These are phyloP conservation scores for Wickerhamomyces canadensis DNA, from an alignment of 805 yeast species.

Conservation along the genomic window DNA sequence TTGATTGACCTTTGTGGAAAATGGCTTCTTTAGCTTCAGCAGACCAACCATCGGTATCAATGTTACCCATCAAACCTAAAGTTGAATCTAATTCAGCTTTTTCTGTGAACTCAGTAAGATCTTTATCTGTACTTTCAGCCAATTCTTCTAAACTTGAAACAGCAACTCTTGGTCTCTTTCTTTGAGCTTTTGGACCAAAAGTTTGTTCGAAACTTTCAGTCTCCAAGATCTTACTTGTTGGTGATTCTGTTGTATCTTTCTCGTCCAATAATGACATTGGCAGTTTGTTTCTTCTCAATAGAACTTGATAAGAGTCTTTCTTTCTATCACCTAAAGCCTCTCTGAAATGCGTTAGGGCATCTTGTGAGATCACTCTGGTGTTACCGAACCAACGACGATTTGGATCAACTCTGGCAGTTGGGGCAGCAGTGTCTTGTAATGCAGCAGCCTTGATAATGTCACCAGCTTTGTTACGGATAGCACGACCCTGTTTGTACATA, in stretches of 20 bases:
- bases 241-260: slow-evolving; percentile 68
- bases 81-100: slow-evolving; percentile 71
- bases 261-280: slow-evolving; percentile 96
- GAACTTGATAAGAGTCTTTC: slow-evolving; percentile 78
- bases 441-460: slow-evolving; percentile 84
- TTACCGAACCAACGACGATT: slow-evolving; percentile 97
- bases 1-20: slow-evolving; percentile 95
- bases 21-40: slow-evolving; percentile 93
- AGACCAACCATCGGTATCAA: slow-evolving; percentile 71
- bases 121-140: slow-evolving; percentile 51
- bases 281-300: slow-evolving; percentile 81
- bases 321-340: slow-evolving; percentile 87
- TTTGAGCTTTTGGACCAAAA: slow-evolving; percentile 92
- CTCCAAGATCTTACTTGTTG: slow-evolving; percentile 75
- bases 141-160: slow-evolving; percentile 77
- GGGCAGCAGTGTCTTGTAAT: slow-evolving; percentile 80
- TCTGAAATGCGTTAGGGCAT: slow-evolving; percentile 89
- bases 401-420: slow-evolving; percentile 91
- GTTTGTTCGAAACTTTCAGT: slow-evolving; percentile 79
- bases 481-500: slow-evolving; percentile 92
- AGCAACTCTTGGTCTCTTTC: slow-evolving; percentile 83
- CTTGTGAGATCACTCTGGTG: slow-evolving; percentile 95
- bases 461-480: slow-evolving; percentile 81
- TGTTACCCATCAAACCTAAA: slow-evolving; percentile 70
- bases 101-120: slow-evolving; percentile 59